phyloP scores from a whole-genome alignment of 192 early-diverging fungal genomes.

The Phlyctochytrium arcticum region DNA sequence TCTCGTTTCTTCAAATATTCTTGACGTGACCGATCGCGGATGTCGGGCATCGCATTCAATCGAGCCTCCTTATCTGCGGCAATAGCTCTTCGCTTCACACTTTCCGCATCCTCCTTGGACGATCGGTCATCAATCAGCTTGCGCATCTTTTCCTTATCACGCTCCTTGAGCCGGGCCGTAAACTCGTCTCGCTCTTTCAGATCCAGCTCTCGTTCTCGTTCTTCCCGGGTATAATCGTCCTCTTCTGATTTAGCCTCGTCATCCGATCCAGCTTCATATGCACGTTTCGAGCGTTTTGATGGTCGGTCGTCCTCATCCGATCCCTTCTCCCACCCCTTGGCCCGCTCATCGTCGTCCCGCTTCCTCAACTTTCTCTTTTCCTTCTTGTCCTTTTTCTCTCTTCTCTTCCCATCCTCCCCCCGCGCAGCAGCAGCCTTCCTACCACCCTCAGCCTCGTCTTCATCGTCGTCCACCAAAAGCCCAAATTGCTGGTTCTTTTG shows the following conservation, averaged over 20 bases:
- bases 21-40: conserved; percentile 86
- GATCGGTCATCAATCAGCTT: conserved; percentile 74
- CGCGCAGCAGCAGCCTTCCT: background rate
- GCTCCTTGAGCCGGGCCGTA: conserved; percentile 71
- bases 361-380: conserved; percentile 41
- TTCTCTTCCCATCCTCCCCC: background rate
- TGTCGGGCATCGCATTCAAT: conserved; percentile 60
- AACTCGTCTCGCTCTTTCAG: conserved; percentile 88
- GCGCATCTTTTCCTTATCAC: conserved; percentile 77
- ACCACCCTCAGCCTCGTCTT: conserved; percentile 12
- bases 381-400: conserved; percentile 9
- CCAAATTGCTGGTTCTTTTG: conserved; percentile 39
- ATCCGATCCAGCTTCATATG: background rate
- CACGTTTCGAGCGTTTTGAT: conserved; percentile 33
- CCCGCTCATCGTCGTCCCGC: conserved; percentile 61
- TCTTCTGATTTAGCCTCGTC: background rate
- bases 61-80: conserved; percentile 77
- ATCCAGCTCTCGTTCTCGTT: conserved; percentile 56
- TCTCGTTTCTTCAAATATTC: conserved; percentile 89
- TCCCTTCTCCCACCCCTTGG: conserved; percentile 31
- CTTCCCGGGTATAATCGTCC: conserved; percentile 38
- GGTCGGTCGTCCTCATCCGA: conserved; percentile 40
- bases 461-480: conserved; percentile 32
- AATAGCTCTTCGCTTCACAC: conserved; percentile 65
- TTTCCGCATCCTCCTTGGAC: conserved; percentile 61